Conservation (phyloP, 2,329 filamentous ascomycete species). For the Keithomyces neogunnii region DNA sequence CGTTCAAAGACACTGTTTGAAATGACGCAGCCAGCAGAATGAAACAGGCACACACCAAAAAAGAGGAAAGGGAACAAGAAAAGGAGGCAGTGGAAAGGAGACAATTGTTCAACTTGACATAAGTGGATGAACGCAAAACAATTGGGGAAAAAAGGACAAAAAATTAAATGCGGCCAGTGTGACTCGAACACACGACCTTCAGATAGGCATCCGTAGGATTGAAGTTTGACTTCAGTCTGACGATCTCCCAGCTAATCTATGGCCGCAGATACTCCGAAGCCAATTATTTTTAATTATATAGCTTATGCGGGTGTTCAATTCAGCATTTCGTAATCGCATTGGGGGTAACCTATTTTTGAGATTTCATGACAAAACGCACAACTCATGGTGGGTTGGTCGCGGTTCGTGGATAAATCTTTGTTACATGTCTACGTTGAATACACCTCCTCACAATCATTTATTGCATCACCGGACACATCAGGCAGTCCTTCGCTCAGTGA, state of each 20-base stretch:
- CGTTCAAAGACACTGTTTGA: no score
- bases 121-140: not conserved
- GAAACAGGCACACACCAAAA: no score
- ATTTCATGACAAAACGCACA: no score
- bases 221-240: constrained; percentile 20
- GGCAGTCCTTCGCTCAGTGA: constrained; percentile 48
- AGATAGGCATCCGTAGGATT: constrained; percentile 18
- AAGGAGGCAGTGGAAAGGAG: no score
- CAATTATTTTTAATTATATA: not conserved
- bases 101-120: no score
- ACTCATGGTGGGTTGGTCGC: no score
- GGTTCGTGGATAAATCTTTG: not conserved
- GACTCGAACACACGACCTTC: constrained; percentile 23
- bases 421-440: not conserved
- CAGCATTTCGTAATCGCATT: no score
- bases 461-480: not conserved
- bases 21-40: no score
- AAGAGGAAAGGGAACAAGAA: no score
- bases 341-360: no score
- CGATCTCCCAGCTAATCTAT: constrained; percentile 20
- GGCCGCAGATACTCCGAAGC: constrained; percentile 9
- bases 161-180: constrained; percentile 18
- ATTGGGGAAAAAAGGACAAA: not conserved
- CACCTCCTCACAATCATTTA: not conserved
- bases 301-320: no score